A percentile compares a stretch with the other conserved stretches of the same genome.
phyloP scores from a whole-genome alignment of 2,329 filamentous ascomycete species.

The Colletotrichum sp. region DNA sequence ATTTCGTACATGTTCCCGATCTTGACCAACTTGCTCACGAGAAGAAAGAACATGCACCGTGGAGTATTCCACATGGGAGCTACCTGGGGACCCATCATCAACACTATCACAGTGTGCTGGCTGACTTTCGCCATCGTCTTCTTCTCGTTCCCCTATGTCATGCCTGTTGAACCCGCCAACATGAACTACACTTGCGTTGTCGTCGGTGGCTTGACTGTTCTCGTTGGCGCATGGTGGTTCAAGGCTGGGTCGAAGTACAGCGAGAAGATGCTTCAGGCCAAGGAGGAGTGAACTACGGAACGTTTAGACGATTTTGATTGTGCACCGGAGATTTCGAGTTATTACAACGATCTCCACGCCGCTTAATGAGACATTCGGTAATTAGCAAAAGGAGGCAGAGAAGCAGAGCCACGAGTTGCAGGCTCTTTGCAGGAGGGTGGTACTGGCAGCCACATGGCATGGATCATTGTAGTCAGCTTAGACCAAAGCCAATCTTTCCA shows the following conservation, averaged over 20 bases:
- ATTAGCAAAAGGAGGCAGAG: neutral
- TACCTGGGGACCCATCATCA: slow-evolving; percentile 36
- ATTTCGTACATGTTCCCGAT: slow-evolving; percentile 52
- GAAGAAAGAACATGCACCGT: slow-evolving; percentile 42
- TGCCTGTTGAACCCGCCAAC: slow-evolving; percentile 41
- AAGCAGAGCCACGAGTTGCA: neutral
- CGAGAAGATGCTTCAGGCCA: slow-evolving; percentile 39
- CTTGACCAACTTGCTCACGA: slow-evolving; percentile 44
- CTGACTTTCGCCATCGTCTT: slow-evolving; percentile 46
- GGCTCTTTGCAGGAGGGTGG: neutral
- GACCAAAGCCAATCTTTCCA: neutral
- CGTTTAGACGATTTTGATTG: neutral
- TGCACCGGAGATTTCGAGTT: neutral
- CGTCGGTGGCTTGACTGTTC: slow-evolving; percentile 40
- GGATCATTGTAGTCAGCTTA: neutral
- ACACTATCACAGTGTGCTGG: slow-evolving; percentile 41
- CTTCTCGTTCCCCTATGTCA: slow-evolving; percentile 48
- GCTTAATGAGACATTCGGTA: neutral
- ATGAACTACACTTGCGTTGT: slow-evolving; percentile 57
- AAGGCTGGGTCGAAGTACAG: slow-evolving; percentile 43
- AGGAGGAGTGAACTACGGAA: slow-evolving; percentile 27
- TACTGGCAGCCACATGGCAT: neutral
- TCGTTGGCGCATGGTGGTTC: slow-evolving; percentile 48
- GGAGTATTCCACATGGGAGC: slow-evolving; percentile 43
- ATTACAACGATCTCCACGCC: neutral